Conservation (phyloP, 768 basidiomycete species). For the Serendipita vermifera region DNA sequence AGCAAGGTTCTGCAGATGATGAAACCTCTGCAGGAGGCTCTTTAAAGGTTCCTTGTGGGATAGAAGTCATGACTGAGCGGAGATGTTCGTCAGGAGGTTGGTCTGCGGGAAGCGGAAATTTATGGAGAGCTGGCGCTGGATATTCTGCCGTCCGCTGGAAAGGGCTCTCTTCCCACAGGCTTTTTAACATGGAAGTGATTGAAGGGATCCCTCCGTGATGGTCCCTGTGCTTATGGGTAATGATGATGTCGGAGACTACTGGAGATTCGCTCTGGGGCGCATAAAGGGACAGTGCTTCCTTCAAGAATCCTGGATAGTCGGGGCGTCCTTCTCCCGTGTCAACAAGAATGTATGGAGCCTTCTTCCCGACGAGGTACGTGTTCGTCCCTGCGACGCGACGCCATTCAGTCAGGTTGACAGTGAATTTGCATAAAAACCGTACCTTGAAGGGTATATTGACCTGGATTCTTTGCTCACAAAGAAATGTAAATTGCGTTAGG, state of each 20-base stretch:
- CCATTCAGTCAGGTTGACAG: neutral
- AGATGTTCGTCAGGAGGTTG: conserved; percentile 22
- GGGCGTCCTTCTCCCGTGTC: conserved; percentile 71
- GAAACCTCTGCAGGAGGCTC: neutral
- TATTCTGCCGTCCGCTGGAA: conserved; percentile 23
- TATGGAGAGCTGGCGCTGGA: conserved; percentile 63
- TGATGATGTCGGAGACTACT: conserved; percentile 74
- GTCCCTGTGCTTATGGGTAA: conserved; percentile 86
- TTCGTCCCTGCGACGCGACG: conserved; percentile 52
- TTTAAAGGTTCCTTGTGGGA: conserved; percentile 29
- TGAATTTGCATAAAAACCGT: neutral
- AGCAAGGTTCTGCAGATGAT: conserved; percentile 24
- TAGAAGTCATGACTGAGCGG: conserved; percentile 33
- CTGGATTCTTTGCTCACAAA: conserved; percentile 52
- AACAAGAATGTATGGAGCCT: conserved; percentile 48
- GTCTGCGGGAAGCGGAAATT: conserved; percentile 40
- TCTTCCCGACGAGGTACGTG: conserved; percentile 69
- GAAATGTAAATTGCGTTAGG: neutral
- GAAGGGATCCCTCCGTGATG: conserved; percentile 65
- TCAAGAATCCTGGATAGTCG: conserved; percentile 54
- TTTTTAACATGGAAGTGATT: conserved; percentile 52
- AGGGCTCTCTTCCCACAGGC: conserved; percentile 39
- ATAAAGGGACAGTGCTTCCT: conserved; percentile 40
- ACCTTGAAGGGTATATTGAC: conserved; percentile 83
- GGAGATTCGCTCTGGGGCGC: conserved; percentile 24